Conservation (phyloP, 202 grass and related monocot genomes). For the Setaria viridis region DNA sequence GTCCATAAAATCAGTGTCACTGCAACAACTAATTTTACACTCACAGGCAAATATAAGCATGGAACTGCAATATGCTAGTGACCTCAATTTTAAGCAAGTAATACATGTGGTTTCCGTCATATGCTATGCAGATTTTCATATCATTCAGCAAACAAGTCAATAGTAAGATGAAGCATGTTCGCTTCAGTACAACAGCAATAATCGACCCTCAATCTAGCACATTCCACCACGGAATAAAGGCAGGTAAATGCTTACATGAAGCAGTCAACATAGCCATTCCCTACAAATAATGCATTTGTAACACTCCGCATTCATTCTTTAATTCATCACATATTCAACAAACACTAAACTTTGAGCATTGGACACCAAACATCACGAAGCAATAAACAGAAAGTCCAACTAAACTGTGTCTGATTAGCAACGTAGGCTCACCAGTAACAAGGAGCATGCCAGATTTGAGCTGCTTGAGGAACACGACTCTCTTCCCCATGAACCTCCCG, state of each 20-base stretch:
- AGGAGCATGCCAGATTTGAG: conserved; percentile 89
- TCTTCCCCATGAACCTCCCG: conserved; percentile 95
- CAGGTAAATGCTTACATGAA: not conserved
- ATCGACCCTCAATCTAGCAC: not conserved
- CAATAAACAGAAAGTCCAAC: not conserved
- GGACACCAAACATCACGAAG: not conserved
- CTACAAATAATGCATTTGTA: not conserved
- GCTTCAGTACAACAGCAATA: too few relatives aligned
- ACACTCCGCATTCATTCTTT: not conserved
- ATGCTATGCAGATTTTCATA: not conserved
- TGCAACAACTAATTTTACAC: not conserved
- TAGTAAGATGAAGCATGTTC: not conserved
- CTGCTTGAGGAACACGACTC: conserved; percentile 95
- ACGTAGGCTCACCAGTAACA: conserved; percentile 59
- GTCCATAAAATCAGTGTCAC: not conserved
- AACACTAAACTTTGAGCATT: not conserved
- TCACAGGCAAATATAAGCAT: not conserved
- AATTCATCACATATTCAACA: not conserved
- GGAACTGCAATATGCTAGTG: not conserved
- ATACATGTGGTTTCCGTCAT: not conserved
- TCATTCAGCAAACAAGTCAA: not conserved
- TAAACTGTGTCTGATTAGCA: not conserved
- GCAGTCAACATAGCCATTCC: not conserved
- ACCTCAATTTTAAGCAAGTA: not conserved
- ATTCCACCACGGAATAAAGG: not conserved